phyloP scores from a whole-genome alignment of 768 basidiomycete genomes.

The Lentinula sp. region DNA sequence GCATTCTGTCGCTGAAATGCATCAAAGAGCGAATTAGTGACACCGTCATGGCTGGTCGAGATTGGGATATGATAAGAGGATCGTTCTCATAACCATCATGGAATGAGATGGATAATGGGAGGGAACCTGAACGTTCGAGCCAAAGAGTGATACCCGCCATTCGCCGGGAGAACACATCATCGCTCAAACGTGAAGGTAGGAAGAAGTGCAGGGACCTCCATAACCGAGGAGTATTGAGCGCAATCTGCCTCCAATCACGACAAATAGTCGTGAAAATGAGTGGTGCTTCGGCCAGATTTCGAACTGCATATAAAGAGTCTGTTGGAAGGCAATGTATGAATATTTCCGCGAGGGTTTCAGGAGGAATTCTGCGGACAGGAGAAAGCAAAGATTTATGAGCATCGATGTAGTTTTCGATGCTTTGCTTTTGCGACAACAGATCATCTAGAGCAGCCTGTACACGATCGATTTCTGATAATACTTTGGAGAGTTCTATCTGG shows the following conservation, averaged over 20 bases:
- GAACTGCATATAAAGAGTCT: slow-evolving; percentile 9
- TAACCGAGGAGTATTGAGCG: slow-evolving; percentile 18
- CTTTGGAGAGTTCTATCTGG: neutral
- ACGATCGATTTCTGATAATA: neutral
- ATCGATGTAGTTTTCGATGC: neutral
- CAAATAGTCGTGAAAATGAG: slow-evolving; percentile 20
- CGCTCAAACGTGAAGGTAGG: neutral
- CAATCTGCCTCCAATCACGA: slow-evolving; percentile 18
- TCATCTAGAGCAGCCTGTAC: neutral
- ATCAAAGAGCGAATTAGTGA: neutral
- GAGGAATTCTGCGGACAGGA: slow-evolving; percentile 11
- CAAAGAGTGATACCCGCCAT: neutral
- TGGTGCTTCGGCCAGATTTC: slow-evolving; percentile 15
- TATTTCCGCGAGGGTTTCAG: slow-evolving; percentile 19
- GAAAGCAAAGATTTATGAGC: slow-evolving; percentile 11
- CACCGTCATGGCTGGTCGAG: neutral
- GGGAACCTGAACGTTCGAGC: neutral
- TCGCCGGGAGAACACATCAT: neutral
- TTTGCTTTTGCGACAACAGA: neutral
- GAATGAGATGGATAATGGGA: neutral
- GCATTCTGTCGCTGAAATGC: neutral
- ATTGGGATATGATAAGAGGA: no score
- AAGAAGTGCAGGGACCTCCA: slow-evolving; percentile 19
- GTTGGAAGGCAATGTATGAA: slow-evolving; percentile 20
- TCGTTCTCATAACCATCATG: neutral